phyloP scores from a whole-genome alignment of 2,329 filamentous ascomycete genomes.

The Lecanoromycetidae sp. region DNA sequence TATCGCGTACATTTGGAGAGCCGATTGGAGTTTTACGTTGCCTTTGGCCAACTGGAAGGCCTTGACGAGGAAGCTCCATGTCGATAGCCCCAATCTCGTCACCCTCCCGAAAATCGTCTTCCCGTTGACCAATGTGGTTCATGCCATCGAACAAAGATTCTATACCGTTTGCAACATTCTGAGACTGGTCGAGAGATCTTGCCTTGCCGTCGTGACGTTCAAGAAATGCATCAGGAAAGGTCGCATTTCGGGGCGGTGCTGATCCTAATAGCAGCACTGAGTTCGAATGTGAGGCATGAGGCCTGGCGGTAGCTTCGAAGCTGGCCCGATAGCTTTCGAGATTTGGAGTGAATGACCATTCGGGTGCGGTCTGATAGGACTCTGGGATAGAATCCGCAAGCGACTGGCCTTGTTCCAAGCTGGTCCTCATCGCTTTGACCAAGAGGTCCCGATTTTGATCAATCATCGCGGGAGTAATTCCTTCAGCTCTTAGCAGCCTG shows the following conservation, averaged over 20 bases:
- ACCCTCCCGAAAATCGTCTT: not conserved
- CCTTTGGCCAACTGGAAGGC: too few relatives aligned
- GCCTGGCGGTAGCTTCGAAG: too few relatives aligned
- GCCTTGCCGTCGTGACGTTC: not conserved
- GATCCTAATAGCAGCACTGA: not conserved
- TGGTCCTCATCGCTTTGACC: conserved; percentile 6
- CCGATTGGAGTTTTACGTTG: too few relatives aligned
- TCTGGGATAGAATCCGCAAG: not conserved
- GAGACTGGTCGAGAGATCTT: not conserved
- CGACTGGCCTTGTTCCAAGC: not conserved
- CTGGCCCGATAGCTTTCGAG: not conserved
- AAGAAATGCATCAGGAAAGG: conserved; percentile 1
- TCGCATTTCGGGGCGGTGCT: not conserved
- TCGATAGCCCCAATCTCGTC: not conserved
- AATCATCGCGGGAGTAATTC: conserved; percentile 6
- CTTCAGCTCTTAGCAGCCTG: conserved; percentile 6
- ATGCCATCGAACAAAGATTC: conserved; percentile 7
- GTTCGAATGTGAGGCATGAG: not conserved
- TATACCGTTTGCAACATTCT: conserved; percentile 5
- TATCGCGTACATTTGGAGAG: too few relatives aligned
- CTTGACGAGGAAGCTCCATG: not conserved
- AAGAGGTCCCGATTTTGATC: not conserved
- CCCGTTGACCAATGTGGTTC: not conserved
- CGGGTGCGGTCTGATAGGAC: conserved; percentile 1
- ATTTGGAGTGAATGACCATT: not conserved